Evolutionary conservation across 495 filamentous ascomycete genomes (phyloP).

Genomic region (Geoglossum glabrum): DNA sequence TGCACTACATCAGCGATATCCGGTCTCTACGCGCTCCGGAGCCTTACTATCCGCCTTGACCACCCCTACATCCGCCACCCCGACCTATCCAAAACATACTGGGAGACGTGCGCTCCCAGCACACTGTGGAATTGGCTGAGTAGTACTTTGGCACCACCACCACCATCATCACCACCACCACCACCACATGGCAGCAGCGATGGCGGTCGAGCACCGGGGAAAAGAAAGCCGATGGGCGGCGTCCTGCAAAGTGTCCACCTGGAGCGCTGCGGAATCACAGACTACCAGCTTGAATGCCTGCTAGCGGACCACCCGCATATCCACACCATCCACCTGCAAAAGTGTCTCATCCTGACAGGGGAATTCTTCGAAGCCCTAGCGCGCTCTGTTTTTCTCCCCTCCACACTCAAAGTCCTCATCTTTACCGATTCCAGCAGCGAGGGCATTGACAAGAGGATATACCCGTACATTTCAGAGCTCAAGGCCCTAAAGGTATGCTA

Average conservation of each 20-base stretch:
- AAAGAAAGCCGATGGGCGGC: neutral
- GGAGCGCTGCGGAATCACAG: constrained; percentile 5
- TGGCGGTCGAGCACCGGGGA: constrained; percentile 3
- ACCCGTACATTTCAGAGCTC: constrained; percentile 9
- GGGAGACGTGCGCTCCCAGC: neutral
- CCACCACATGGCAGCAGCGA: no score
- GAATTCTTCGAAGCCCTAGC: constrained; percentile 12
- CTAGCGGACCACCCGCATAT: neutral
- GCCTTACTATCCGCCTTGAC: constrained; percentile 13
- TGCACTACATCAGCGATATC: neutral
- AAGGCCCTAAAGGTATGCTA: constrained; percentile 10
- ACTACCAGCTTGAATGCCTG: constrained; percentile 4
- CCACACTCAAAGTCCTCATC: no score
- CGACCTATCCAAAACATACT: neutral
- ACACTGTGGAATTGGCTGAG: neutral
- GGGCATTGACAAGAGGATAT: constrained; percentile 8
- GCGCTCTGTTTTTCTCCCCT: no score
- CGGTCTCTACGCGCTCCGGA: constrained; percentile 6
- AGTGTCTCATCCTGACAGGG: constrained; percentile 8
- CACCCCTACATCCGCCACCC: constrained; percentile 5
- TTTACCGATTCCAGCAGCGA: constrained; percentile 8
- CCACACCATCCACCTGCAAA: constrained; percentile 4
- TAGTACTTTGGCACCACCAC: constrained; percentile 5
- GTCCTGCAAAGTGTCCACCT: constrained; percentile 1
- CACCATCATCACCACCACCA: no score